Conservation (phyloP, 768 basidiomycete species). For the Guyanaporus albipodus region DNA sequence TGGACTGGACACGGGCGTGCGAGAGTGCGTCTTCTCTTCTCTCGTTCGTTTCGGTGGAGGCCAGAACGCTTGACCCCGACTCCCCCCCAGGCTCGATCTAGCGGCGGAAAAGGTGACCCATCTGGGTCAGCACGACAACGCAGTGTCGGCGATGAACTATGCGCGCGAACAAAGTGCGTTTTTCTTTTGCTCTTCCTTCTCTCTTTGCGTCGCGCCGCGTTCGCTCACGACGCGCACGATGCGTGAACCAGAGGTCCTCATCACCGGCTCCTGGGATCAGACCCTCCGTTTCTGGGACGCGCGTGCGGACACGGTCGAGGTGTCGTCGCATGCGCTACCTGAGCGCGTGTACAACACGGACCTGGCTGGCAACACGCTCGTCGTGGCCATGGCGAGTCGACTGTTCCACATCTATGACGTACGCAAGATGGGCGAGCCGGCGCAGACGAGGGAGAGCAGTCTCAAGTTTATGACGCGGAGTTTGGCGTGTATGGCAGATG, state of each 20-base stretch:
- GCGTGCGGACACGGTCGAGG: slow-evolving; percentile 52
- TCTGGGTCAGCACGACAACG: slow-evolving; percentile 77
- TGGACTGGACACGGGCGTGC: slow-evolving; percentile 77
- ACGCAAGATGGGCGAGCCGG: slow-evolving; percentile 68
- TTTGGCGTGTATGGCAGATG: slow-evolving; percentile 88
- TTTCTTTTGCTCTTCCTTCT: background rate
- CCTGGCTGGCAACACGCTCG: slow-evolving; percentile 70
- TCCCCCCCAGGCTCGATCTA: slow-evolving; percentile 79
- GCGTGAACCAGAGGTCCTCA: slow-evolving; percentile 56
- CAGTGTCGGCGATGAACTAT: slow-evolving; percentile 75
- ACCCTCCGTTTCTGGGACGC: slow-evolving; percentile 88
- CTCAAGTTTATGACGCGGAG: slow-evolving; percentile 93
- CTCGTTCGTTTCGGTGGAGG: too few species aligned
- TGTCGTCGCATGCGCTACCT: slow-evolving; percentile 61
- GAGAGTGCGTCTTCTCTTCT: slow-evolving; percentile 49
- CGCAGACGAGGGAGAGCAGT: slow-evolving; percentile 85
- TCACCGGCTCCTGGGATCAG: slow-evolving; percentile 92
- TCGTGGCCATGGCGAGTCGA: slow-evolving; percentile 90
- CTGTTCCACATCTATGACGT: slow-evolving; percentile 88
- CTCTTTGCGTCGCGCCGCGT: background rate
- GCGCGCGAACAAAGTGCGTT: slow-evolving; percentile 50
- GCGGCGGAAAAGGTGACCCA: slow-evolving; percentile 64
- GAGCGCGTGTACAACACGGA: slow-evolving; percentile 87
- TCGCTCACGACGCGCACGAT: too few species aligned
- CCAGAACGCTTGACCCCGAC: too few species aligned